These are phyloP conservation scores for Lactifluus piperatus DNA, from an alignment of 768 basidiomycete genomes.

Conservation along the genomic window DNA sequence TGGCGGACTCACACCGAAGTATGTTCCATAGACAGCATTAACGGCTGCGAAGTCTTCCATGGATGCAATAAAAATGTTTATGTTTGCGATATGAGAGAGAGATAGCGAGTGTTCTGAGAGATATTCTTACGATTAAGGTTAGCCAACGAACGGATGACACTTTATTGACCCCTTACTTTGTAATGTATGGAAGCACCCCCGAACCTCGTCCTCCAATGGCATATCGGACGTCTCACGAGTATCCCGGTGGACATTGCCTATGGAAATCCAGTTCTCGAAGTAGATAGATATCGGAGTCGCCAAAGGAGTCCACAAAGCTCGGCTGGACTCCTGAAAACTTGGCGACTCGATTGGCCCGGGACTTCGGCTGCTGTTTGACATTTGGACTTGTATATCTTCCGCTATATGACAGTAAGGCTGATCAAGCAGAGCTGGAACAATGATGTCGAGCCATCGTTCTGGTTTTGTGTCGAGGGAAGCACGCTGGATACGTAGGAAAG, in stretches of 20 bases:
- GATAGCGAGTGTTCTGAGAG: constrained; percentile 41
- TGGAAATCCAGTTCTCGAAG: constrained; percentile 58
- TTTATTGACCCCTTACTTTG: constrained; percentile 37
- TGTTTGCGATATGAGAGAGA: constrained; percentile 56
- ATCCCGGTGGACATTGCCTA: constrained; percentile 45
- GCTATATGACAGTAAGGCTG: constrained; percentile 27
- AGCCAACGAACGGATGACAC: neutral
- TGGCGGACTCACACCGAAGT: constrained; percentile 88
- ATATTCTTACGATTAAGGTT: constrained; percentile 34
- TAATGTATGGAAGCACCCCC: constrained; percentile 54
- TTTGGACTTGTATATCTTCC: constrained; percentile 1
- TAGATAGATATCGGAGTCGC: constrained; percentile 23
- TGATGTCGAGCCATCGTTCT: constrained; percentile 19
- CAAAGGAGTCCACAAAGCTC: neutral
- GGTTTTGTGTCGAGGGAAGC: constrained; percentile 56
- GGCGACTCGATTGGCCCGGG: neutral
- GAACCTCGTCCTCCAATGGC: constrained; percentile 64
- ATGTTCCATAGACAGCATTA: constrained; percentile 70
- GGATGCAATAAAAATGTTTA: constrained; percentile 75
- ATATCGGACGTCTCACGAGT: constrained; percentile 21
- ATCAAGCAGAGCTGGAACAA: constrained; percentile 48
- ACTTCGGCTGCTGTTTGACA: neutral
- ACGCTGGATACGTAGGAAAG: constrained; percentile 73
- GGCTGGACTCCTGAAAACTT: constrained; percentile 2
- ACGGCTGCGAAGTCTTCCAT: constrained; percentile 73